Evolutionary conservation across 2,329 filamentous ascomycete species (phyloP).

Genomic region (Nemania abortiva): DNA sequence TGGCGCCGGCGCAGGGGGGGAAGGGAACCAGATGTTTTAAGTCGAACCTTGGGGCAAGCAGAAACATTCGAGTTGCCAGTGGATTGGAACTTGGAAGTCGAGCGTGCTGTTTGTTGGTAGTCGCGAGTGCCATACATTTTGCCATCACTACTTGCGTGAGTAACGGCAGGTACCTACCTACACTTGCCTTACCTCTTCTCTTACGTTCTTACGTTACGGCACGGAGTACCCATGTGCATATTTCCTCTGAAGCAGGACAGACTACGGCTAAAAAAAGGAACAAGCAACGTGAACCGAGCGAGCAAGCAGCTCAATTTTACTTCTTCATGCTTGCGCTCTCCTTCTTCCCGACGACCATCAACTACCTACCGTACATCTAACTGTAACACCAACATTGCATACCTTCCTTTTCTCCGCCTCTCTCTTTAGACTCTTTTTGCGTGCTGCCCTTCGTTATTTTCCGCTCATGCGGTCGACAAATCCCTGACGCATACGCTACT

Average conservation of each 20-base stretch:
- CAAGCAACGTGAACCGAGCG: slow-evolving; percentile 12
- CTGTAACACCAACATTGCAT: slow-evolving; percentile 6
- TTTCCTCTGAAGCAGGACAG: background rate
- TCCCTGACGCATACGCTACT: slow-evolving; percentile 17
- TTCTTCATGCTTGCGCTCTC: slow-evolving; percentile 28
- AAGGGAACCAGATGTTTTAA: slow-evolving; percentile 3
- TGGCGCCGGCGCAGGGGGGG: slow-evolving; percentile 10
- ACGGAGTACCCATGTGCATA: background rate
- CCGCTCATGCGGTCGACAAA: slow-evolving; percentile 20
- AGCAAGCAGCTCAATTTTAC: slow-evolving; percentile 20
- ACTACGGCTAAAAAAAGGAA: slow-evolving; percentile 6
- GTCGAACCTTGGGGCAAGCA: slow-evolving; percentile 1
- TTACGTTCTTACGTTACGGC: too few species aligned
- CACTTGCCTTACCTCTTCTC: too few species aligned
- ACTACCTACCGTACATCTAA: background rate
- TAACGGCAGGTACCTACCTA: background rate
- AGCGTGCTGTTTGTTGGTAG: background rate
- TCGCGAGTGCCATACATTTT: background rate
- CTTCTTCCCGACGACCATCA: background rate
- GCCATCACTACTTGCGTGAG: background rate
- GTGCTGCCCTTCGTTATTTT: slow-evolving; percentile 14
- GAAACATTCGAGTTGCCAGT: slow-evolving; percentile 1
- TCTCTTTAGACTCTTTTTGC: background rate
- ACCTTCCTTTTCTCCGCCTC: slow-evolving; percentile 6
- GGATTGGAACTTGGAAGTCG: background rate